Base-by-base conservation (phyloP, 164 flowering plant genomes). In the Magnolia sinica region DNA sequence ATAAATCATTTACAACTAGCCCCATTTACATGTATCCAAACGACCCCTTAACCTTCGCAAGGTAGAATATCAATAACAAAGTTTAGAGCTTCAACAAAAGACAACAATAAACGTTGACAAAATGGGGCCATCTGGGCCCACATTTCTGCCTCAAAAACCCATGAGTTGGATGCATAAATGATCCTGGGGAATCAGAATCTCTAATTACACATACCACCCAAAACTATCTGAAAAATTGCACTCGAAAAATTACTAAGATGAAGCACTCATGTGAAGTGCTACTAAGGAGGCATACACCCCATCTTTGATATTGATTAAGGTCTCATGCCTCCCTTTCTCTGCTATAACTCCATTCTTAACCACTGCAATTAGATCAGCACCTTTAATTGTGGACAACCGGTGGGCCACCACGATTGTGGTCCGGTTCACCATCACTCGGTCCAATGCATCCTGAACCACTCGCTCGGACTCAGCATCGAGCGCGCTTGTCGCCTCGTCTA, bases 381-480 rank as follows among this genome's bases (percentile, higher is more conserved):
- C 79, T 80, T 83, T 88, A 78, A 92, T 90, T 5, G 98, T 92
- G 45, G 92, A 88, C 24, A 94, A 77, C 23, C 93, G 76, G 76
- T 94, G 98, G 19, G 98, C 95, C 51, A 94, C 97, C 37, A 92
- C 91, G 0, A 94, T 76, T 8, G 97, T 89, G 1, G 98, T 92
- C 72, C 91, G 77, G 78, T 89, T 84, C 80, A 89, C 89, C 89
- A 89, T 88, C 66, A 91, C 91, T 29, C 78, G 64, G 68, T 92
- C 92, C 58, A 92, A 61, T 75, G 95, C 97, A 68, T 87, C 94
- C 77, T 91, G 97, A 73, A 94, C 97, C 45, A 90, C 88, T 31
- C 89, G 71, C 77, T 92, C 95, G 0, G 97, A 91, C 74, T 89
- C 95, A 0, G 91, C 90, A 79, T 92, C 97, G 4, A 92, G 80